Evolutionary conservation across 2,329 filamentous ascomycete genomes (phyloP).

Genomic region (Chaetomium olivaceum): DNA sequence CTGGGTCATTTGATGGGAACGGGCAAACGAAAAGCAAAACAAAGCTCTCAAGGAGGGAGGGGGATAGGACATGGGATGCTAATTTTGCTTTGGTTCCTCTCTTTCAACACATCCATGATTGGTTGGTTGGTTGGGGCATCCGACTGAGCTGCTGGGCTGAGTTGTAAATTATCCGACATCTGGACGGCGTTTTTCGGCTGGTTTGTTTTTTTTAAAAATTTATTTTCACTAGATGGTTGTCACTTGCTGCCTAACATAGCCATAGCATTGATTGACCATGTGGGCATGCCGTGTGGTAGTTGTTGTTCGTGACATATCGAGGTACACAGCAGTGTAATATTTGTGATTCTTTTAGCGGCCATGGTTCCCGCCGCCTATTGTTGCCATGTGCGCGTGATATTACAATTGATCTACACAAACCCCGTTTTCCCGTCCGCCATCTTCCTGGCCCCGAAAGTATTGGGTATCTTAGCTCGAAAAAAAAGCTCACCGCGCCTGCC

Average conservation of each 20-base stretch:
- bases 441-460: not conserved
- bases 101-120: not conserved
- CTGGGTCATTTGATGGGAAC: not conserved
- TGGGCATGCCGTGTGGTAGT: not conserved
- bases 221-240: constrained; percentile 8
- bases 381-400: not conserved
- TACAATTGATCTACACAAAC: not conserved
- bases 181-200: constrained; percentile 22
- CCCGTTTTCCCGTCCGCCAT: not conserved
- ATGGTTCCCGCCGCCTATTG: not conserved
- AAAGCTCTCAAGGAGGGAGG: not conserved
- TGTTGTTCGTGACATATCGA: not conserved
- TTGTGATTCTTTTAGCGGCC: not conserved
- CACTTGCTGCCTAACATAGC: not conserved
- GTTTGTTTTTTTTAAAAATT: constrained; percentile 9
- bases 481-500: not conserved
- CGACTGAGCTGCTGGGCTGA: not conserved
- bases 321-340: not conserved
- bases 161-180: constrained; percentile 19
- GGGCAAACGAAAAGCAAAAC: not conserved
- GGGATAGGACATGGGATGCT: not conserved
- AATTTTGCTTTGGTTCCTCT: not conserved
- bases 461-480: not conserved
- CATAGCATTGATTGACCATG: not conserved
- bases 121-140: not conserved